These are phyloP conservation scores for Dictyostelium citrinum DNA, from an alignment of 78 protist species.

Conservation along the genomic window DNA sequence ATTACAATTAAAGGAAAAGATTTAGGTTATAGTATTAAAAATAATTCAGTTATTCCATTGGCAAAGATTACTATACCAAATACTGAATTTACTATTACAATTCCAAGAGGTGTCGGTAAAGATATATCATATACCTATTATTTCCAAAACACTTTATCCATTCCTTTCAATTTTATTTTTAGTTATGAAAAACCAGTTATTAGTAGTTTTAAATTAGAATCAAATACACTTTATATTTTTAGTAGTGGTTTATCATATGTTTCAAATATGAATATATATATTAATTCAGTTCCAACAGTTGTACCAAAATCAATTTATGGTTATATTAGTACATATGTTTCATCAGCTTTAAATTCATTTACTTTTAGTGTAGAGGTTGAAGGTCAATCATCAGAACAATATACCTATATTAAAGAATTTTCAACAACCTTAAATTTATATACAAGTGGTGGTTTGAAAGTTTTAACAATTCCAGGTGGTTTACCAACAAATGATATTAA, in stretches of 20 bases:
- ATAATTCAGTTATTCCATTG: not conserved
- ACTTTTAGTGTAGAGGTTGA: not conserved
- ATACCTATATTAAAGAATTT: not conserved
- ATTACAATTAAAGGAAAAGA: not conserved
- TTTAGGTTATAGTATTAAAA: not conserved
- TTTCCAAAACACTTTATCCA: not conserved
- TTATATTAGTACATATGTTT: not conserved
- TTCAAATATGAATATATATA: not conserved
- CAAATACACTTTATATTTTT: not conserved
- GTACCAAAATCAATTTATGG: not conserved
- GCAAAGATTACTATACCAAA: not conserved
- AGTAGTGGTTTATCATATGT: not conserved
- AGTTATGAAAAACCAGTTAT: not conserved
- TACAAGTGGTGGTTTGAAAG: not conserved
- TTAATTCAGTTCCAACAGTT: too few relatives aligned
- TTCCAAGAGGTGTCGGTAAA: not conserved
- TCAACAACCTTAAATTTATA: not conserved
- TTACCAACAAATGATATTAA: not conserved
- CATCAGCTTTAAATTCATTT: not conserved
- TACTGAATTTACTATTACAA: not conserved
- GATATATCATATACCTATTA: not conserved
- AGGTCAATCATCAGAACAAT: not conserved
- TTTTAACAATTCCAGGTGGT: not conserved
- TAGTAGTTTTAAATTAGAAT: not conserved
- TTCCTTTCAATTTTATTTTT: not conserved